A percentile compares a stretch with the other conserved stretches of the same genome.
phyloP scores from a whole-genome alignment of 2,329 filamentous ascomycete genomes.

The Aureobasidium namibiae region DNA sequence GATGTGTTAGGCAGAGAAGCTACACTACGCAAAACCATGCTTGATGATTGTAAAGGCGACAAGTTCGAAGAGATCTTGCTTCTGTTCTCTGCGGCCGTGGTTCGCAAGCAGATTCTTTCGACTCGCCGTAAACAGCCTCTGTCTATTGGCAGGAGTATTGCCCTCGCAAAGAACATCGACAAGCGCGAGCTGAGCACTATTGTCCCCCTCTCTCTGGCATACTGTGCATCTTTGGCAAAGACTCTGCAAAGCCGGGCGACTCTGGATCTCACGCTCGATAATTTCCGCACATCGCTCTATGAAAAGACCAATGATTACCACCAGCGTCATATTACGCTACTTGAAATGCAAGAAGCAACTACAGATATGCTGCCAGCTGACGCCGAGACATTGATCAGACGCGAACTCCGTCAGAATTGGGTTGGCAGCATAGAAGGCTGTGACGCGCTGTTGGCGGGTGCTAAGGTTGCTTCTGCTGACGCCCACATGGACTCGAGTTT shows the following conservation, averaged over 20 bases:
- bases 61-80: conserved; percentile 80
- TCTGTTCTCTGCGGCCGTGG: conserved; percentile 71
- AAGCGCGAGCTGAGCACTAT: conserved; percentile 36
- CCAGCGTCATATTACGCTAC: conserved; percentile 28
- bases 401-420: conserved; percentile 65
- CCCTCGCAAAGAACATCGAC: conserved; percentile 32
- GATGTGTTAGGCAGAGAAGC: conserved; percentile 72
- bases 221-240: conserved; percentile 57
- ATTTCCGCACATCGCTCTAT: conserved; percentile 58
- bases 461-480: conserved; percentile 49
- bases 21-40: conserved; percentile 83
- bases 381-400: conserved; percentile 37
- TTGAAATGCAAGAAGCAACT: not conserved
- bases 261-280: conserved; percentile 48
- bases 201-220: conserved; percentile 61
- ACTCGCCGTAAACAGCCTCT: conserved; percentile 27
- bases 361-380: conserved; percentile 13
- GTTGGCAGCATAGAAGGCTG: conserved; percentile 68
- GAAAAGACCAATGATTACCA: conserved; percentile 53
- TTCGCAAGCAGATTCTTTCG: conserved; percentile 57
- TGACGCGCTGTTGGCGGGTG: conserved; percentile 60
- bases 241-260: not conserved
- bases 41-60: conserved; percentile 92
- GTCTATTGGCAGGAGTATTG: conserved; percentile 44
- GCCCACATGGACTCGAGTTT: conserved; percentile 60